These are phyloP conservation scores for Yarrowia sp. DNA, from an alignment of 805 yeast genomes.

Conservation along the genomic window DNA sequence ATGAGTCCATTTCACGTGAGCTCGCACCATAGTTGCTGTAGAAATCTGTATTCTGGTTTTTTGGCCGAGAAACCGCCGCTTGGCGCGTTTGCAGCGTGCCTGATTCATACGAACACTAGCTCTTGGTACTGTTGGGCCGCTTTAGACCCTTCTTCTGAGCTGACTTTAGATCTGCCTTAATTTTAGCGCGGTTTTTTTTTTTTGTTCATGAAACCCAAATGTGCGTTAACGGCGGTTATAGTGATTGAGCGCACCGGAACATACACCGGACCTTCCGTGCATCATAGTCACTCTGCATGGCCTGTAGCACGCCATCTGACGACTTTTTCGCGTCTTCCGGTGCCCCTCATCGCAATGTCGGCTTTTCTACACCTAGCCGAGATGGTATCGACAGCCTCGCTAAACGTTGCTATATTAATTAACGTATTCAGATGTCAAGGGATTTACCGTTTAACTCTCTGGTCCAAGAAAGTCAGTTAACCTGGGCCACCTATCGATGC, in stretches of 20 bases:
- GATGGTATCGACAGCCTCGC: not conserved
- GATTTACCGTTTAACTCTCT: too few species aligned
- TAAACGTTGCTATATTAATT: not conserved
- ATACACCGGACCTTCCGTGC: not conserved
- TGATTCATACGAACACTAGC: not conserved
- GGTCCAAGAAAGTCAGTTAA: too few species aligned
- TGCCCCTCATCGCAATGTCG: not conserved
- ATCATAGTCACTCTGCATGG: not conserved
- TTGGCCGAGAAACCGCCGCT: too few species aligned
- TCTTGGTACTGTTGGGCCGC: not conserved
- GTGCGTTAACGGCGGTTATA: not conserved
- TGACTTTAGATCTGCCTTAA: not conserved
- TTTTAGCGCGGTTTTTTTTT: slow-evolving; percentile 2
- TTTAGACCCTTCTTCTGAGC: not conserved
- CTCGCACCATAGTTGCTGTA: too few species aligned
- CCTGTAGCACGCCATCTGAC: too few species aligned
- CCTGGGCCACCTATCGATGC: not conserved
- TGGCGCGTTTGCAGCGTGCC: too few species aligned
- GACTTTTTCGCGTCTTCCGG: too few species aligned
- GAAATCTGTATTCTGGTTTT: too few species aligned
- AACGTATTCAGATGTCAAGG: too few species aligned
- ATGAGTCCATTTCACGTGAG: slow-evolving; percentile 8
- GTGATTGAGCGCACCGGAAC: not conserved
- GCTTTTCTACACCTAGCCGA: not conserved
- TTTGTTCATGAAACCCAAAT: not conserved